phyloP scores from a whole-genome alignment of 2,329 filamentous ascomycete genomes.

The Phoma herbarum region DNA sequence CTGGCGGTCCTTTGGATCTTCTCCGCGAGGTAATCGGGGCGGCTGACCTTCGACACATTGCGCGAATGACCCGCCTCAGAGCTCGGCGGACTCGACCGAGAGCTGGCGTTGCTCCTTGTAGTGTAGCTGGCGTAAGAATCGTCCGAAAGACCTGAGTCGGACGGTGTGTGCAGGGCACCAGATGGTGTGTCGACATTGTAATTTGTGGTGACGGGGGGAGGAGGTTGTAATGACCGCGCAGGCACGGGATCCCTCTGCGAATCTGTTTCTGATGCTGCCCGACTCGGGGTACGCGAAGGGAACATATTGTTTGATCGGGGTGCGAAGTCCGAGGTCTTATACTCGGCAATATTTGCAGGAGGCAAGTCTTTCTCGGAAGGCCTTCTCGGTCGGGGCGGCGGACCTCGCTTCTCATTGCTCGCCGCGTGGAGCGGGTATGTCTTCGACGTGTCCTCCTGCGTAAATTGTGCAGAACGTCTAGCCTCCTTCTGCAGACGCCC shows the following conservation, averaged over 20 bases:
- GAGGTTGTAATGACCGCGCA: constrained; percentile 30
- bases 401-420: constrained; percentile 30
- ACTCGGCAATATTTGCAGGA: constrained; percentile 31
- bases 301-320: constrained; percentile 33
- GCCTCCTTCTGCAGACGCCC: constrained; percentile 48
- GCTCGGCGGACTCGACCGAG: constrained; percentile 50
- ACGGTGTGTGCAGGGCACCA: constrained; percentile 49
- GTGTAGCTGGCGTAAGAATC: constrained; percentile 49
- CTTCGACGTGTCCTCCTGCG: constrained; percentile 29
- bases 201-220: constrained; percentile 29
- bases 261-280: constrained; percentile 29
- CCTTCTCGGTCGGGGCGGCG: constrained; percentile 34
- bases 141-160: constrained; percentile 52
- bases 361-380: constrained; percentile 42
- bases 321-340: constrained; percentile 29
- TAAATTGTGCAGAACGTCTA: constrained; percentile 26
- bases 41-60: constrained; percentile 40
- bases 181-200: constrained; percentile 33
- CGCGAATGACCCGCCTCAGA: constrained; percentile 49
- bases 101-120: constrained; percentile 48
- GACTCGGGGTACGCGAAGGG: constrained; percentile 37
- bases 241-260: constrained; percentile 13
- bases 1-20: constrained; percentile 38
- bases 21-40: constrained; percentile 34
- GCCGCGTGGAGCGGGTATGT: constrained; percentile 36